These are phyloP conservation scores for Angomonas deanei DNA, from an alignment of 208 protist genomes.

Conservation along the genomic window DNA sequence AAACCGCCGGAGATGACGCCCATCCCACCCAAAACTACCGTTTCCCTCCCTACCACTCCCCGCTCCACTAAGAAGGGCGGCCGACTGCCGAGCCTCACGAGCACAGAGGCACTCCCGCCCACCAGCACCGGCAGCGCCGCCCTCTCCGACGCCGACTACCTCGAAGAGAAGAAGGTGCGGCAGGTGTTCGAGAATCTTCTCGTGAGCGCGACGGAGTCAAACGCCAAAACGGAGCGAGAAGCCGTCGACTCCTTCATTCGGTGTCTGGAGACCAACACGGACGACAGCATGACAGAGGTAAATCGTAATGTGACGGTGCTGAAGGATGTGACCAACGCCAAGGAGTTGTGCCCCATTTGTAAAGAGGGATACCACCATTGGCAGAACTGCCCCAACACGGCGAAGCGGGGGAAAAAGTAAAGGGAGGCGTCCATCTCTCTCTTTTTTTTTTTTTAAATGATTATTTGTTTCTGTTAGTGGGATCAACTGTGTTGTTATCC, in stretches of 20 bases:
- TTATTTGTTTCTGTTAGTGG: background rate
- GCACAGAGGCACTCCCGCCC: background rate
- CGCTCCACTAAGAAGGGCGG: no score
- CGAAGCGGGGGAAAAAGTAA: background rate
- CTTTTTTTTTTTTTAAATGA: background rate
- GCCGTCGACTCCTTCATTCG: slow-evolving; percentile 58
- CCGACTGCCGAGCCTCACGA: no score
- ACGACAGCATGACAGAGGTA: slow-evolving; percentile 12
- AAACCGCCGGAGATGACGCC: background rate
- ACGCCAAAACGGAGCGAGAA: slow-evolving; percentile 29
- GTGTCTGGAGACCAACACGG: slow-evolving; percentile 29
- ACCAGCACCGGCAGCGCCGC: background rate
- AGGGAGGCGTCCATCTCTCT: background rate
- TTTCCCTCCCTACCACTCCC: no score
- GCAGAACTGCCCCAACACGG: no score
- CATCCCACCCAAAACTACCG: no score
- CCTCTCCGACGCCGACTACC: background rate
- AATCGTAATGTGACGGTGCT: slow-evolving; percentile 10
- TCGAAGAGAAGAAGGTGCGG: background rate
- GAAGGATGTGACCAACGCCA: slow-evolving; percentile 5
- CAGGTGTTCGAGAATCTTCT: slow-evolving; percentile 63
- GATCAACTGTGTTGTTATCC: slow-evolving; percentile 6
- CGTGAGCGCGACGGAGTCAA: slow-evolving; percentile 25
- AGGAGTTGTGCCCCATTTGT: slow-evolving; percentile 30
- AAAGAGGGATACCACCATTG: no score